These are phyloP conservation scores for Talaromyces albobiverticillius DNA, from an alignment of 2,329 filamentous ascomycete genomes.

Conservation along the genomic window DNA sequence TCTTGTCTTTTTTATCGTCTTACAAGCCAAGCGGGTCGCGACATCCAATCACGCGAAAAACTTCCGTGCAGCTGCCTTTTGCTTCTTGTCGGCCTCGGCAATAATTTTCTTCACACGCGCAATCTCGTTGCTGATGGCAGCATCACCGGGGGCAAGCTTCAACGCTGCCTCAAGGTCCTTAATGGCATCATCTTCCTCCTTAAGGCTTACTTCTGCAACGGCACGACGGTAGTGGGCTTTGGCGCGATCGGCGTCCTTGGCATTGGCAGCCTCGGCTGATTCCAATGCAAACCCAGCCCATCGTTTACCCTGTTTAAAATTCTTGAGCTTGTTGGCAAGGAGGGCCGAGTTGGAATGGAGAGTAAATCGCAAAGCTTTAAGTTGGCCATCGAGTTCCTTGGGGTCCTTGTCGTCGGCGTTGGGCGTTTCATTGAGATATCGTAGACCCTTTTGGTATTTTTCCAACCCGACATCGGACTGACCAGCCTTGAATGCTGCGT, in stretches of 20 bases:
- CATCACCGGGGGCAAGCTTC: conserved; percentile 71
- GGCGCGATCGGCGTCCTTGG: conserved; percentile 71
- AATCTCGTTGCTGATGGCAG: conserved; percentile 71
- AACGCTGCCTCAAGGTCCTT: conserved; percentile 73
- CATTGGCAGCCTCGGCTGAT: conserved; percentile 55
- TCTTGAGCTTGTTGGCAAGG: conserved; percentile 74
- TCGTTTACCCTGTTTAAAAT: conserved; percentile 67
- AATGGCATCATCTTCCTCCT: conserved; percentile 80
- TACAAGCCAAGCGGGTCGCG: no score
- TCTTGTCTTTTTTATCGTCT: no score
- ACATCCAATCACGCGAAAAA: conserved; percentile 60
- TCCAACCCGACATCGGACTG: conserved; percentile 69
- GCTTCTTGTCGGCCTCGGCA: conserved; percentile 72
- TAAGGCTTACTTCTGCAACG: conserved; percentile 69
- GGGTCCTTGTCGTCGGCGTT: conserved; percentile 67
- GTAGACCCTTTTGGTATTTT: conserved; percentile 92
- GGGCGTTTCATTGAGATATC: conserved; percentile 84
- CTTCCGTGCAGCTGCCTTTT: conserved; percentile 90
- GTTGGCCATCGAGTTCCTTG: conserved; percentile 61
- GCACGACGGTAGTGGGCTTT: conserved; percentile 87
- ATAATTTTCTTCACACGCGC: conserved; percentile 73
- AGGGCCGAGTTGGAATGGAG: conserved; percentile 88
- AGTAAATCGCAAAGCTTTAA: conserved; percentile 74
- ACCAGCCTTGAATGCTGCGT: conserved; percentile 82
- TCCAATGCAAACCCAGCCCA: conserved; percentile 72